A percentile compares a stretch with the other conserved stretches of the same genome.
These are phyloP conservation scores for Tolypocladium pustulatum DNA, from an alignment of 2,329 filamentous ascomycete genomes.

Conservation along the genomic window DNA sequence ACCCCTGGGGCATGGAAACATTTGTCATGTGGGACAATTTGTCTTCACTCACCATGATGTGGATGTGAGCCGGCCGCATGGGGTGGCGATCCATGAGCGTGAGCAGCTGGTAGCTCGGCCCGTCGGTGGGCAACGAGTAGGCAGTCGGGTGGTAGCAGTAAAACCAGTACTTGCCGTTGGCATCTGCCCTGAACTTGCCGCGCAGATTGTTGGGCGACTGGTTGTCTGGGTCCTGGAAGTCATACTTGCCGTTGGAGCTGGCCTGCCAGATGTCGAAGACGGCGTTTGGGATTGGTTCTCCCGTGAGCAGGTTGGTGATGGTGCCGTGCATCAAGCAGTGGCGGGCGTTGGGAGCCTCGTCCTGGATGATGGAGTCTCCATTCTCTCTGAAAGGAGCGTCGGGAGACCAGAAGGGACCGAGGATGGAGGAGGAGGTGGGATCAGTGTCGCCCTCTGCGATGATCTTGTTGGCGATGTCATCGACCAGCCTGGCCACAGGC, in stretches of 20 bases:
- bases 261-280: slow-evolving; percentile 75
- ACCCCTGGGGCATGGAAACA: neutral
- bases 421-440: slow-evolving; percentile 66
- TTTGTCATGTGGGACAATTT: neutral
- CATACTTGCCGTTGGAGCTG: slow-evolving; percentile 65
- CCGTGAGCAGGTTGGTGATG: slow-evolving; percentile 53
- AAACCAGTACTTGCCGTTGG: slow-evolving; percentile 59
- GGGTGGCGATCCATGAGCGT: slow-evolving; percentile 36
- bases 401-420: slow-evolving; percentile 70
- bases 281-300: slow-evolving; percentile 54
- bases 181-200: slow-evolving; percentile 63
- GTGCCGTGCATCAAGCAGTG: slow-evolving; percentile 59
- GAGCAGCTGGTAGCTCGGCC: slow-evolving; percentile 30
- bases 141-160: slow-evolving; percentile 68
- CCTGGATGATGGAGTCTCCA: slow-evolving; percentile 56
- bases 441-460: slow-evolving; percentile 49
- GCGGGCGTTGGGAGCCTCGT: slow-evolving; percentile 46
- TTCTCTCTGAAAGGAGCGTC: slow-evolving; percentile 61
- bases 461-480: slow-evolving; percentile 56
- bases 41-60: slow-evolving; percentile 32
- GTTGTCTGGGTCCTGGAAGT: slow-evolving; percentile 63
- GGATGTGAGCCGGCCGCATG: slow-evolving; percentile 39
- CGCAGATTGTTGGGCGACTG: slow-evolving; percentile 65
- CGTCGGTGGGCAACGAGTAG: slow-evolving; percentile 60
- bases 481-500: slow-evolving; percentile 29